Evolutionary conservation across 805 yeast genomes (phyloP).

Genomic region (Ogataea trehaloabstinens): DNA sequence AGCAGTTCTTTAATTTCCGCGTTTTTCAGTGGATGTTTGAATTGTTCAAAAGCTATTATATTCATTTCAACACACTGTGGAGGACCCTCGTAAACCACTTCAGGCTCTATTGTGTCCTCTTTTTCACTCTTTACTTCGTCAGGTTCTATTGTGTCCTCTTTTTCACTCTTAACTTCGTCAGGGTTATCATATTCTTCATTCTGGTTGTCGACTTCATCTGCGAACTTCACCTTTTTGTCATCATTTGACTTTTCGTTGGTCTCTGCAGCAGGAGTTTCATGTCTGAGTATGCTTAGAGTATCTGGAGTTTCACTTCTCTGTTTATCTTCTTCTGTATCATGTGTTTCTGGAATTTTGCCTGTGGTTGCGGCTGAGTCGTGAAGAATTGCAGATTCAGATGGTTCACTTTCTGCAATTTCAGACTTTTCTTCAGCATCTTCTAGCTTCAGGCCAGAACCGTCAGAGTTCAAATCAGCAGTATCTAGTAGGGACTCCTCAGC

Average conservation of each 20-base stretch:
- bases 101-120: neutral
- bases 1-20: constrained; percentile 39
- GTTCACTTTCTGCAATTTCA: neutral
- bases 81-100: constrained; percentile 60
- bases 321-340: neutral
- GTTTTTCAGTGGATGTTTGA: constrained; percentile 30
- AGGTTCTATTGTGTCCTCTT: neutral
- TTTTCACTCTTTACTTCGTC: neutral
- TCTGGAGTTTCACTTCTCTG: neutral
- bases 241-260: constrained; percentile 11
- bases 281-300: no score
- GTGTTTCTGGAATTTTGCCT: neutral
- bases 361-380: no score
- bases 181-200: neutral
- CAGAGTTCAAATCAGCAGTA: neutral
- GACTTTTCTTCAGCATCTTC: neutral
- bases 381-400: no score
- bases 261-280: constrained; percentile 9
- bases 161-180: neutral
- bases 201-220: constrained; percentile 1
- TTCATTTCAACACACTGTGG: constrained; percentile 57
- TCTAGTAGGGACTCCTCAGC: neutral
- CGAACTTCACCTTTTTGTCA: constrained; percentile 22
- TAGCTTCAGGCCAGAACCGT: neutral
- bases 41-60: constrained; percentile 51